Conservation (phyloP, 768 basidiomycete genomes). For the Tremella fuciformis region DNA sequence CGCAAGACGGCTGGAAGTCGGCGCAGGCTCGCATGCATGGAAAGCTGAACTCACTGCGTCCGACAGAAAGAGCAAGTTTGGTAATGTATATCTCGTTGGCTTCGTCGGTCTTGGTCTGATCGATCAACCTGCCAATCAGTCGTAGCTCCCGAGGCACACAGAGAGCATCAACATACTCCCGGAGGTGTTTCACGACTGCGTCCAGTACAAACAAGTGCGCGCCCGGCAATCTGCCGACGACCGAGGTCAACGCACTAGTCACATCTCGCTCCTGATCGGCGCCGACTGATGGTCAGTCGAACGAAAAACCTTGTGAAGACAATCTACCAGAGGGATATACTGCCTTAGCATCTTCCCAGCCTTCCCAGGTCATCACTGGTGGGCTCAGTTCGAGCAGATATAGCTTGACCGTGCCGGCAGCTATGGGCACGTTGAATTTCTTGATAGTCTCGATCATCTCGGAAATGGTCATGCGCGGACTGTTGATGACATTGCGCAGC, state of each 20-base stretch:
- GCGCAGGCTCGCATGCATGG: conserved; percentile 2
- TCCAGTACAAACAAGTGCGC: conserved; percentile 79
- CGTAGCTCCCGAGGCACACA: not conserved
- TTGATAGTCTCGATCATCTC: conserved; percentile 61
- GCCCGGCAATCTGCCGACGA: conserved; percentile 69
- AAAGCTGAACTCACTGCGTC: conserved; percentile 64
- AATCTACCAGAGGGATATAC: conserved; percentile 68
- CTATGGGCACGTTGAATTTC: conserved; percentile 78
- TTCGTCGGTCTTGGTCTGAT: conserved; percentile 66
- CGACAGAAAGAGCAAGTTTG: conserved; percentile 82
- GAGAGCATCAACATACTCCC: conserved; percentile 56
- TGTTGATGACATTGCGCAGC: conserved; percentile 79
- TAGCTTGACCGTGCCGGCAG: conserved; percentile 79
- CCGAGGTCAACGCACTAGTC: conserved; percentile 58
- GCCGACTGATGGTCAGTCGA: conserved; percentile 55
- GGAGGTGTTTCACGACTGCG: conserved; percentile 71
- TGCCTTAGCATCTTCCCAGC: conserved; percentile 85
- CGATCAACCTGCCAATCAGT: conserved; percentile 61
- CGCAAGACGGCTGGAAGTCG: conserved; percentile 65
- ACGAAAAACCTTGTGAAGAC: not conserved
- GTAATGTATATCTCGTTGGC: conserved; percentile 73
- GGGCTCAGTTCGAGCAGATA: conserved; percentile 91
- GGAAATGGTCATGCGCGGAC: conserved; percentile 52
- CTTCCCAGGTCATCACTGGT: conserved; percentile 77
- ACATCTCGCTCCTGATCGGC: conserved; percentile 59